Evolutionary conservation across 371 early-diverging fungal genomes (phyloP), one percentile per base, ranked within the genome.

Genomic region (Neoconidiobolus thromboides): DNA sequence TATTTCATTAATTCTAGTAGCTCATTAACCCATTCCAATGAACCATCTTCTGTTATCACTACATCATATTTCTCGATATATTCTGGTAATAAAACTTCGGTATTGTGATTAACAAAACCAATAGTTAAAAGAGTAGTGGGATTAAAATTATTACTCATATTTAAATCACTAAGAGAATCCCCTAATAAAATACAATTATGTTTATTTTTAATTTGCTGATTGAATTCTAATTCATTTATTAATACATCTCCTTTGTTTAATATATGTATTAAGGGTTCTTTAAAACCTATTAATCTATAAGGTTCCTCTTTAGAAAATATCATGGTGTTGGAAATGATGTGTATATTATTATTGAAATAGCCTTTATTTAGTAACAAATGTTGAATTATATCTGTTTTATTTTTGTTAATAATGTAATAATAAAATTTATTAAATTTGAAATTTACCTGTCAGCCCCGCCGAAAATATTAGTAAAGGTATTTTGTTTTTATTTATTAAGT

Each of bases 301-400:
- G 47, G 47, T n/a, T 7, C 10, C n/a, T 7, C 7, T 26, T 43
- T 41, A 60, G 80, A 69, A 65, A 85, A 84, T 1, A 68, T 62
- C 84, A 87, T 81, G 69, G 68, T 65, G 65, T 87, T 87, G 38
- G 84, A 82, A 0, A 85, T 82, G 51, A 83, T 75, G 62, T 85
- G 80, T 74, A 87, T 76, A 61, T 78, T 79, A 0, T 70, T 67
- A 53, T 63, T 65, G 36, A 71, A 64, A 42, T 83, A 63, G 12
- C 63, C 61, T 2, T 64, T 62, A 37, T 66, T 48, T 38, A 58
- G 62, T 1, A 85, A 62, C 5, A 81, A 65, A 36, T 75, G 72
- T 59, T 81, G 75, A 62, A 87, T 82, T 3, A 85, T 72, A 65
- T 87, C 75, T 76, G 58, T 26, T 26, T 26, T 26, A 26, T 26